Evolutionary conservation across 176 grass and related monocot genomes (phyloP).

Genomic region (Avena sativa): DNA sequence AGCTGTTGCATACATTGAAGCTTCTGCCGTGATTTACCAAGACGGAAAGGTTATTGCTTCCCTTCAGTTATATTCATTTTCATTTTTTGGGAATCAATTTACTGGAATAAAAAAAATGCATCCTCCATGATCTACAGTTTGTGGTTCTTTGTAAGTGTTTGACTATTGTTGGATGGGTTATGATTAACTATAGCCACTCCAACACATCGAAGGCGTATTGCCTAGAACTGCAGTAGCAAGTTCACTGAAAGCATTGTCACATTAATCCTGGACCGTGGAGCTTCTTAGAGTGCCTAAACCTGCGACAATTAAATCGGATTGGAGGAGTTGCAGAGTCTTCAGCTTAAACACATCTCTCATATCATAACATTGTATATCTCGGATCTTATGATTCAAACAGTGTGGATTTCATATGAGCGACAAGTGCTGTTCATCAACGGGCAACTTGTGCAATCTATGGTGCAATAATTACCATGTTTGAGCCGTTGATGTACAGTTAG

Average conservation of each 20-base stretch:
- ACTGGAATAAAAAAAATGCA: conserved; percentile 11
- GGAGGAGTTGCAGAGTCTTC: not conserved
- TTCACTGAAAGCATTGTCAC: not conserved
- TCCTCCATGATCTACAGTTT: not conserved
- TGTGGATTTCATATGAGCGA: conserved; percentile 16
- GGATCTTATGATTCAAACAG: not conserved
- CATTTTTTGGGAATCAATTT: not conserved
- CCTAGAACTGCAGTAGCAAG: not conserved
- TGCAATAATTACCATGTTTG: conserved; percentile 12
- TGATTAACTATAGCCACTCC: conserved; percentile 20
- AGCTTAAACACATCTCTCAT: not conserved
- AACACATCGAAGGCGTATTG: conserved; percentile 18
- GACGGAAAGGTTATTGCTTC: conserved; percentile 80
- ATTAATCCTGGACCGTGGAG: not conserved
- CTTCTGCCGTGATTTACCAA: conserved; percentile 94
- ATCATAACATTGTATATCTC: conserved; percentile 3
- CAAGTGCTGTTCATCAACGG: conserved; percentile 7
- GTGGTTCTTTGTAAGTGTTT: conserved; percentile 24
- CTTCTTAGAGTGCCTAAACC: not conserved
- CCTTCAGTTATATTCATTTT: conserved; percentile 19
- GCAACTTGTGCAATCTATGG: conserved; percentile 1
- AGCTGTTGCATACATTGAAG: conserved; percentile 99
- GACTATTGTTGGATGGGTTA: not conserved
- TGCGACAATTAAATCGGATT: no score
- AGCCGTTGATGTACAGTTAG: conserved; percentile 8